Conservation (phyloP, 495 filamentous ascomycete genomes). For the Cryomyces minteri region DNA sequence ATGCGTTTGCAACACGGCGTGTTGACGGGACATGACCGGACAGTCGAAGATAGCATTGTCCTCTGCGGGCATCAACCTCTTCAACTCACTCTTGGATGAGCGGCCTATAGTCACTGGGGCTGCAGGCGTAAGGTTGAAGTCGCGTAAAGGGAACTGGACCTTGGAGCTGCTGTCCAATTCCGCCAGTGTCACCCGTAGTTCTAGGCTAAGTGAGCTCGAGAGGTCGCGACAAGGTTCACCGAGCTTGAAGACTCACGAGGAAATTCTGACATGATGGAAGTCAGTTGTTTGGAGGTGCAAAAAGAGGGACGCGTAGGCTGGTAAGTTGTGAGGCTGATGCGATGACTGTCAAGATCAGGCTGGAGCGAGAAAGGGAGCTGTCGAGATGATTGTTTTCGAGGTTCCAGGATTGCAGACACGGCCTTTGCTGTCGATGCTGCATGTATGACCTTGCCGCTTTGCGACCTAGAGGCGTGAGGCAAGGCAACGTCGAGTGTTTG, state of each 20-base stretch:
- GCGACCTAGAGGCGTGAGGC: too few relatives aligned
- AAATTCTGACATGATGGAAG: background rate
- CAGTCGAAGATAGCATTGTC: slow-evolving; percentile 65
- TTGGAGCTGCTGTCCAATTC: background rate
- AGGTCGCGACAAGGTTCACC: background rate
- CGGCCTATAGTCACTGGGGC: slow-evolving; percentile 27
- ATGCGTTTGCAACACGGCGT: slow-evolving; percentile 40
- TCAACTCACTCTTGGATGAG: slow-evolving; percentile 36
- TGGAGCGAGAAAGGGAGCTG: too few relatives aligned
- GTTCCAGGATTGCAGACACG: too few relatives aligned
- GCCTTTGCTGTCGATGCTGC: too few relatives aligned
- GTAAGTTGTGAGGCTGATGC: too few relatives aligned
- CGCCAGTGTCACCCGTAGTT: background rate
- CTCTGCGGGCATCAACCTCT: slow-evolving; percentile 27
- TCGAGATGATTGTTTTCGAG: too few relatives aligned
- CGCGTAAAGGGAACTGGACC: background rate
- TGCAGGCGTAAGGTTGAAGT: slow-evolving; percentile 8
- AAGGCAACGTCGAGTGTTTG: too few relatives aligned
- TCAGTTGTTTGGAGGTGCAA: background rate
- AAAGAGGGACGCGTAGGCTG: too few relatives aligned
- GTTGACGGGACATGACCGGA: slow-evolving; percentile 63
- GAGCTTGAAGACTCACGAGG: background rate
- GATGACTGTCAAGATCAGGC: too few relatives aligned
- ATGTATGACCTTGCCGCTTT: too few relatives aligned
- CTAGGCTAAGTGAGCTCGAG: background rate